Base-by-base conservation (phyloP, 768 basidiomycete genomes). In the Gymnopilus junonius region DNA sequence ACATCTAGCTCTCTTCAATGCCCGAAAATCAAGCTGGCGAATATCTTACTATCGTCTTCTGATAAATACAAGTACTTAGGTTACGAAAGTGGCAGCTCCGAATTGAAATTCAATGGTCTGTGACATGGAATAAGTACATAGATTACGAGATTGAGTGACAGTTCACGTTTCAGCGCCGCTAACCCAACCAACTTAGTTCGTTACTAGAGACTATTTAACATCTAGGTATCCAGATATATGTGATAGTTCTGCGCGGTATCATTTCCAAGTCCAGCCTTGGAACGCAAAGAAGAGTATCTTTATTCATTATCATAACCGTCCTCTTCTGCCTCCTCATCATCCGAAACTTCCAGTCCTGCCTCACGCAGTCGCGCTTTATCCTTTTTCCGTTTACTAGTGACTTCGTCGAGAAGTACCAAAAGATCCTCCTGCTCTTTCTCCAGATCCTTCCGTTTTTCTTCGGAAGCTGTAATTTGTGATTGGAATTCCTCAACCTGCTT, bases 401-500 rank as follows among this genome's bases (percentile, higher is more conserved):
- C 80, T 77, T 99, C 97, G 70, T 99, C 97, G 3, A 99, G 80
- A 32, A 98, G 77, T 11, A 99, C 96, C 21, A 99, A 80, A 51
- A 99, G 74, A 75, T 99, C 97, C 73, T 98, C 97, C 69, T 98
- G 96, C 74, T 99, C 97, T 76, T 95, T 96, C 75, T 97, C 95
- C 23, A 88, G 86, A 8, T 97, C 95, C 67, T 85, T 89, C 53
- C 86, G 84, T 72, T 89, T 91, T 59, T 81, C 83, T 67, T 91
- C 85, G 8, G 87, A 80, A 1, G 76, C 77, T 43, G 76, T 74
- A 8, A 94, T 73, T 58, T 87, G 75, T 14, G 73, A 68, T 27
- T 84, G 77, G 21, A 92, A 71, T 4, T 74, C 71, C 4, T 77
- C 69, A 8, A 90, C 70, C 68, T 85, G 83, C 8, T 70, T 76